phyloP scores from a whole-genome alignment of 2,329 filamentous ascomycete species.

The Cylindrodendrum hubeiense region DNA sequence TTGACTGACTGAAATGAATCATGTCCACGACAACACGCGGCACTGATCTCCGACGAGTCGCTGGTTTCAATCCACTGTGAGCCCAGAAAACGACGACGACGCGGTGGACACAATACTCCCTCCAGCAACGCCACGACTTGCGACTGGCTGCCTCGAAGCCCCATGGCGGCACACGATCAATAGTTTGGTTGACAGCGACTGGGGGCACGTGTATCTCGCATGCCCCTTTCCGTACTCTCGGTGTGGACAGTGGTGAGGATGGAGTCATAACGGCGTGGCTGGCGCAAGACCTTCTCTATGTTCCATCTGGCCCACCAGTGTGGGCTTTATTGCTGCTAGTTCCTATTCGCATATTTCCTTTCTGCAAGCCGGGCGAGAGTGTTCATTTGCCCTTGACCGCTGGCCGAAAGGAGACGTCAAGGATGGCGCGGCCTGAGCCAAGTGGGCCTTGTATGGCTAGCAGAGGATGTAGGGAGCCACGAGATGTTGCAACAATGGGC shows the following conservation, averaged over 20 bases:
- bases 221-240: constrained; percentile 23
- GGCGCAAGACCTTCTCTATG: neutral
- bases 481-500: neutral
- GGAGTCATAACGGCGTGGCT: neutral
- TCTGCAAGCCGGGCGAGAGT: neutral
- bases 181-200: constrained; percentile 26
- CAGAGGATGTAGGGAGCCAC: neutral
- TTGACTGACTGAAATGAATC: neutral
- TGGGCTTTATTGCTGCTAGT: neutral
- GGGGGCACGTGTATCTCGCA: neutral
- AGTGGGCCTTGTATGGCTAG: neutral
- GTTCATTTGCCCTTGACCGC: neutral
- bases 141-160: neutral
- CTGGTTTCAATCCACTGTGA: neutral
- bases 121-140: constrained; percentile 14
- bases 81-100: neutral
- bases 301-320: neutral
- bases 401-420: neutral
- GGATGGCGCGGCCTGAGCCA: neutral
- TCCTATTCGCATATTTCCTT: neutral
- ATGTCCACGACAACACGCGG: neutral
- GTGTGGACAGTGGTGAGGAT: neutral
- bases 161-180: constrained; percentile 39
- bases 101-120: neutral
- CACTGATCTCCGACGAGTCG: neutral